Percentiles rank a stretch among this genome's conserved stretches.
phyloP scores from a whole-genome alignment of 345 rosid species.

The Populus nigra region DNA sequence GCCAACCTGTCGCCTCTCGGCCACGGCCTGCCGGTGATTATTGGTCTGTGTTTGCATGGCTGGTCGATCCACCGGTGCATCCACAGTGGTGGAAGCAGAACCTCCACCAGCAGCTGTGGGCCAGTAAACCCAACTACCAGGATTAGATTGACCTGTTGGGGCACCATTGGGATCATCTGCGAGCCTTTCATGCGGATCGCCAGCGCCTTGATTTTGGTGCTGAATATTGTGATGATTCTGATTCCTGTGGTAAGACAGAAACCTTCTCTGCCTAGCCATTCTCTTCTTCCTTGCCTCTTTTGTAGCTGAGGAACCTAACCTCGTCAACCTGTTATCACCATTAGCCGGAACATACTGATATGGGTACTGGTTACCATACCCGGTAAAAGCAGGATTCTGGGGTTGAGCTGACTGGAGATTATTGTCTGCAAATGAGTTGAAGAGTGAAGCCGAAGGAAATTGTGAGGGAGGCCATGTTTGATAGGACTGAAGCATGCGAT shows the following conservation, averaged over 20 bases:
- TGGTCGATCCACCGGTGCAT: constrained; percentile 34
- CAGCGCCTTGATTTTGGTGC: constrained; percentile 31
- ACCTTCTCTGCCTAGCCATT: constrained; percentile 91
- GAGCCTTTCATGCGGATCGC: constrained; percentile 40
- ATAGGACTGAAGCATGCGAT: constrained; percentile 44
- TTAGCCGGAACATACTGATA: constrained; percentile 46
- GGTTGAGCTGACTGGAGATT: constrained; percentile 27
- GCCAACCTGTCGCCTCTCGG: constrained; percentile 73
- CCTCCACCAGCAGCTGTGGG: constrained; percentile 24
- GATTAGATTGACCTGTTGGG: constrained; percentile 22
- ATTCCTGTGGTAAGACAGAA: constrained; percentile 49
- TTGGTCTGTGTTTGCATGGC: constrained; percentile 40
- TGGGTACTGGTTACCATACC: constrained; percentile 56
- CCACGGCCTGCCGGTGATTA: constrained; percentile 51
- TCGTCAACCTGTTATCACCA: constrained; percentile 42
- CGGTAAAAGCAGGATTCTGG: constrained; percentile 31
- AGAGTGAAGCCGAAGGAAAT: constrained; percentile 35
- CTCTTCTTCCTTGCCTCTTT: constrained; percentile 97
- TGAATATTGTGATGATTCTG: constrained; percentile 31
- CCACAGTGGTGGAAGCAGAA: constrained; percentile 12
- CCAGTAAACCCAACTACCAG: constrained; percentile 72
- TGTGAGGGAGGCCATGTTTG: constrained; percentile 52
- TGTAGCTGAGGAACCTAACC: constrained; percentile 74
- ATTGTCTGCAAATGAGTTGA: constrained; percentile 29
- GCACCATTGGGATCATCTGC: constrained; percentile 30